These are phyloP conservation scores for Lachnellula willkommii DNA, from an alignment of 2,329 filamentous ascomycete species.

Conservation along the genomic window DNA sequence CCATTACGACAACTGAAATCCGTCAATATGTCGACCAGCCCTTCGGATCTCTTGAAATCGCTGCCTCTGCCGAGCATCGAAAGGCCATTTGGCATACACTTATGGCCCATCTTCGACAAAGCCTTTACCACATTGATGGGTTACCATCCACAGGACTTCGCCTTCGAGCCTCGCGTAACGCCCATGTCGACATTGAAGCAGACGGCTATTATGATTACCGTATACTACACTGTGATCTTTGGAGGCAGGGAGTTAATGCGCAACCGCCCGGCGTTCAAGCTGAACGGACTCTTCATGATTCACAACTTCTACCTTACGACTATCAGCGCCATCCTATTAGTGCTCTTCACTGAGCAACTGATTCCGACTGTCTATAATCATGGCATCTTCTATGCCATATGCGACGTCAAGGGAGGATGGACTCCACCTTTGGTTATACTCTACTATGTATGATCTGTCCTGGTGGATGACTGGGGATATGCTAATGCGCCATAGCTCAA, in stretches of 20 bases:
- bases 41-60: slow-evolving; percentile 39
- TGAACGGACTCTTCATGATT: slow-evolving; percentile 85
- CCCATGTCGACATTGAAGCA: slow-evolving; percentile 86
- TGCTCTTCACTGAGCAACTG: slow-evolving; percentile 85
- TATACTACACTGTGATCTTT: slow-evolving; percentile 93
- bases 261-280: slow-evolving; percentile 75
- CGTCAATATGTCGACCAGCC: slow-evolving; percentile 19
- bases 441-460: slow-evolving; percentile 72
- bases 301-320: slow-evolving; percentile 93
- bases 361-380: slow-evolving; percentile 73
- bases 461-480: background rate
- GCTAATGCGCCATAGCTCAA: slow-evolving; percentile 60
- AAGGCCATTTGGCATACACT: slow-evolving; percentile 79
- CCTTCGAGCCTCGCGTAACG: slow-evolving; percentile 74
- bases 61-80: slow-evolving; percentile 75
- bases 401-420: slow-evolving; percentile 77
- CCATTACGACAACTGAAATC: slow-evolving; percentile 1
- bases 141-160: slow-evolving; percentile 81
- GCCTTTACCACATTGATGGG: slow-evolving; percentile 70
- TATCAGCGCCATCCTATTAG: slow-evolving; percentile 75
- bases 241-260: slow-evolving; percentile 91
- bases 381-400: slow-evolving; percentile 87
- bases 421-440: slow-evolving; percentile 87
- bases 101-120: slow-evolving; percentile 95
- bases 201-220: slow-evolving; percentile 71